Conservation (phyloP, 2,329 filamentous ascomycete genomes). For the Thelonectria blattea region DNA sequence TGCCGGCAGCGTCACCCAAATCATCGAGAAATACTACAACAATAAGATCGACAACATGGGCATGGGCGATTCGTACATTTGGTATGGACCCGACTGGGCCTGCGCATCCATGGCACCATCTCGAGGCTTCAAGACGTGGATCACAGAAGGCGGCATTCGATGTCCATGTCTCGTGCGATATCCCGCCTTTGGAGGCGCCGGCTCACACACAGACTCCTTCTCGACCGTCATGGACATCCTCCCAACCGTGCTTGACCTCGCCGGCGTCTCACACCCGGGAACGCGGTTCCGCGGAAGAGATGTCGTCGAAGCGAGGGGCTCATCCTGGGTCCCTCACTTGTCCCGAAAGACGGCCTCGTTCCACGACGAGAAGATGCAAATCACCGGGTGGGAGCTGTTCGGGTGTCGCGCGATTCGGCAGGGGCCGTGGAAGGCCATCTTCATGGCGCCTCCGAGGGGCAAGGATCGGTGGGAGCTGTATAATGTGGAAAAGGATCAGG, state of each 20-base stretch:
- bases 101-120: slow-evolving; percentile 46
- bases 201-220: slow-evolving; percentile 31
- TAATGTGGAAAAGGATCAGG: slow-evolving; percentile 13
- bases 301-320: slow-evolving; percentile 57
- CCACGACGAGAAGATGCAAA: slow-evolving; percentile 37
- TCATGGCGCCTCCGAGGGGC: slow-evolving; percentile 45
- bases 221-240: slow-evolving; percentile 57
- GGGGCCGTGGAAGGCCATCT: slow-evolving; percentile 62
- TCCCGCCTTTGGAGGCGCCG: slow-evolving; percentile 34
- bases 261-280: slow-evolving; percentile 47
- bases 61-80: slow-evolving; percentile 62
- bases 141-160: slow-evolving; percentile 39
- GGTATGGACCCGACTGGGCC: slow-evolving; percentile 66
- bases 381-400: slow-evolving; percentile 62
- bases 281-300: slow-evolving; percentile 49
- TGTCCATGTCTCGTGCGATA: slow-evolving; percentile 32
- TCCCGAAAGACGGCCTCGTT: not conserved
- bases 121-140: slow-evolving; percentile 44
- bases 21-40: slow-evolving; percentile 52
- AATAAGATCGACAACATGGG: slow-evolving; percentile 60
- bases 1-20: slow-evolving; percentile 20
- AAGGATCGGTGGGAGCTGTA: slow-evolving; percentile 23
- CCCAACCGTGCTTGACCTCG: slow-evolving; percentile 55
- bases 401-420: slow-evolving; percentile 58
- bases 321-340: slow-evolving; percentile 28